Percentiles rank a stretch among this genome's conserved stretches.
These are phyloP conservation scores for Leishmania tropica DNA, from an alignment of 208 protist genomes.

Conservation along the genomic window DNA sequence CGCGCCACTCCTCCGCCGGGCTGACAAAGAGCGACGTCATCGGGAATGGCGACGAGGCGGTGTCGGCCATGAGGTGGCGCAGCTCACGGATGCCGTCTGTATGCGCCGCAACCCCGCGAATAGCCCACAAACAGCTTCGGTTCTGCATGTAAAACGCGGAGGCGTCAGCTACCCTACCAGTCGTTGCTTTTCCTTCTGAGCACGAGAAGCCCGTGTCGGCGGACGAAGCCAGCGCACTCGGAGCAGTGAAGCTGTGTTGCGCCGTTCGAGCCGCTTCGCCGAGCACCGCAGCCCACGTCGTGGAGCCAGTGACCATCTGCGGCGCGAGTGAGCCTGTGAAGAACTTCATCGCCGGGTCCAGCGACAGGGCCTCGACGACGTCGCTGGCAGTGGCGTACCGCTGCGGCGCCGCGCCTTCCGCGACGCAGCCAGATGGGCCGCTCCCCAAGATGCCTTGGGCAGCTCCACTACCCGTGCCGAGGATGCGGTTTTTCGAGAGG, in stretches of 20 bases:
- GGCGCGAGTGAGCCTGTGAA: slow-evolving; percentile 55
- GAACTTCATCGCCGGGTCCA: slow-evolving; percentile 77
- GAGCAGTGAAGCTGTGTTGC: slow-evolving; percentile 24
- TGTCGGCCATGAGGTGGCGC: slow-evolving; percentile 38
- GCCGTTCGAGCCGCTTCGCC: slow-evolving; percentile 39
- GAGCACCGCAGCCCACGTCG: slow-evolving; percentile 40
- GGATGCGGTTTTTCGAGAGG: slow-evolving; percentile 25
- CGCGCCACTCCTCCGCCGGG: slow-evolving; percentile 26
- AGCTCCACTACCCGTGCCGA: not conserved
- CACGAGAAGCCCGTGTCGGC: not conserved
- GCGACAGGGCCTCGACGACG: slow-evolving; percentile 54
- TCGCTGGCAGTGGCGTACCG: slow-evolving; percentile 38
- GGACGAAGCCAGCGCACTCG: slow-evolving; percentile 9
- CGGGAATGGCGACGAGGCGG: slow-evolving; percentile 26
- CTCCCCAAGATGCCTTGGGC: not conserved
- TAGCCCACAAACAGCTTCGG: slow-evolving; percentile 55
- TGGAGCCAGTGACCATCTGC: slow-evolving; percentile 4
- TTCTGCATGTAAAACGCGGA: slow-evolving; percentile 29
- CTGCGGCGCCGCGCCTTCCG: slow-evolving; percentile 10
- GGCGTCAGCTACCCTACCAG: not conserved
- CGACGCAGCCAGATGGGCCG: not conserved
- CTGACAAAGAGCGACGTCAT: slow-evolving; percentile 48
- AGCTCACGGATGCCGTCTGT: slow-evolving; percentile 58
- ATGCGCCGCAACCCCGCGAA: slow-evolving; percentile 43
- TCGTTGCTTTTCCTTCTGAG: not conserved